phyloP scores from a whole-genome alignment of 106 monocot species.

The Dioscorea zingiberensis region DNA sequence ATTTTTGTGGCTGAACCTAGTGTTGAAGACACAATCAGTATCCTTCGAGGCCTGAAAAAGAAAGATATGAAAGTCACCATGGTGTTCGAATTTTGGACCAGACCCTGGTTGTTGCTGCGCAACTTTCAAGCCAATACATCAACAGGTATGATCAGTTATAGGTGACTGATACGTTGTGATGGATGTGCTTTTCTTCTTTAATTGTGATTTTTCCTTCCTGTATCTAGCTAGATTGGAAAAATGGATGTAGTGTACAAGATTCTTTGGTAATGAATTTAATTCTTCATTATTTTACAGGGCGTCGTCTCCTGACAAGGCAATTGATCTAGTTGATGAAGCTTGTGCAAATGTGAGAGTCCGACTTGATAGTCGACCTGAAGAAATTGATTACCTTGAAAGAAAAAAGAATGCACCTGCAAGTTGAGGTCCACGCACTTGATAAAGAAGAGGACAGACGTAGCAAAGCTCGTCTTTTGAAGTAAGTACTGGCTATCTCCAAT shows the following conservation, averaged over 20 bases:
- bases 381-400: slow-evolving; percentile 68
- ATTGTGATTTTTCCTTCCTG: too few relatives aligned
- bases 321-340: slow-evolving; percentile 90
- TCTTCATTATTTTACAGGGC: slow-evolving; percentile 36
- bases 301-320: slow-evolving; percentile 94
- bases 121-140: slow-evolving; percentile 53
- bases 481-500: too few relatives aligned
- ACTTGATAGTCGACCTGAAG: slow-evolving; percentile 72
- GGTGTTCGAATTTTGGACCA: slow-evolving; percentile 59
- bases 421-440: slow-evolving; percentile 87
- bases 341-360: slow-evolving; percentile 88
- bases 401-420: slow-evolving; percentile 78
- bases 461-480: slow-evolving; percentile 86
- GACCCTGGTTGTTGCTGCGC: slow-evolving; percentile 60
- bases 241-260: background rate
- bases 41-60: slow-evolving; percentile 58
- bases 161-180: too few relatives aligned
- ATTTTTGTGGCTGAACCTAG: slow-evolving; percentile 60
- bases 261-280: too few relatives aligned
- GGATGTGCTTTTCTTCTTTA: too few relatives aligned
- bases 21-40: slow-evolving; percentile 42
- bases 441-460: slow-evolving; percentile 93
- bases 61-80: slow-evolving; percentile 63
- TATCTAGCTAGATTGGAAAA: too few relatives aligned
- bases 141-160: slow-evolving; percentile 29